These are phyloP conservation scores for Aspergillus conjunctus DNA, from an alignment of 495 filamentous ascomycete species.

Conservation along the genomic window DNA sequence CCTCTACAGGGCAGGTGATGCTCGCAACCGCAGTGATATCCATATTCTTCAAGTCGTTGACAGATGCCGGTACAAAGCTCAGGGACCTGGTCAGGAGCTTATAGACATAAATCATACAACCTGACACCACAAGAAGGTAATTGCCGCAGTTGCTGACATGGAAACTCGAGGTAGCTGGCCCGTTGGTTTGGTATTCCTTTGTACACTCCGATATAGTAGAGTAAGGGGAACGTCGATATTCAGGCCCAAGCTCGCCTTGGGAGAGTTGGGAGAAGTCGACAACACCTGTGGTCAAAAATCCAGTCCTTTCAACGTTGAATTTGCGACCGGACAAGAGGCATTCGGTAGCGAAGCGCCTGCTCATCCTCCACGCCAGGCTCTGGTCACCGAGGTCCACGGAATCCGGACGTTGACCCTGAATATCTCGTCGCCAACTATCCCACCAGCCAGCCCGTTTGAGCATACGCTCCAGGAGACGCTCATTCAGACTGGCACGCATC, in stretches of 20 bases:
- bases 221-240: neutral
- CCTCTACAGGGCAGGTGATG: constrained; percentile 60
- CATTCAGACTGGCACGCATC: constrained; percentile 65
- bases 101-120: constrained; percentile 64
- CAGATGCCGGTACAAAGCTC: constrained; percentile 17
- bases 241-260: neutral
- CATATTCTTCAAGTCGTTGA: constrained; percentile 22
- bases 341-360: constrained; percentile 61
- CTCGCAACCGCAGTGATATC: constrained; percentile 50
- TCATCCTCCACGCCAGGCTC: constrained; percentile 58
- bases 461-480: constrained; percentile 53
- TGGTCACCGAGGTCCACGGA: constrained; percentile 25
- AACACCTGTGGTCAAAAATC: constrained; percentile 31
- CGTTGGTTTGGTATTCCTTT: constrained; percentile 24
- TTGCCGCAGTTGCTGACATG: constrained; percentile 61
- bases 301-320: constrained; percentile 42
- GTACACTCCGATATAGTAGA: constrained; percentile 16
- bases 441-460: constrained; percentile 63
- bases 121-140: constrained; percentile 60
- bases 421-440: constrained; percentile 46
- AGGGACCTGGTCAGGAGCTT: constrained; percentile 39
- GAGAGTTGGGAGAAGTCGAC: constrained; percentile 41
- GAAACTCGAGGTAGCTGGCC: constrained; percentile 38
- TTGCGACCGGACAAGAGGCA: constrained; percentile 57
- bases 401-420: constrained; percentile 26